Evolutionary conservation across 345 rosid species (phyloP), one percentile per base, ranked within the genome.

Genomic region (Kandelia obovata): DNA sequence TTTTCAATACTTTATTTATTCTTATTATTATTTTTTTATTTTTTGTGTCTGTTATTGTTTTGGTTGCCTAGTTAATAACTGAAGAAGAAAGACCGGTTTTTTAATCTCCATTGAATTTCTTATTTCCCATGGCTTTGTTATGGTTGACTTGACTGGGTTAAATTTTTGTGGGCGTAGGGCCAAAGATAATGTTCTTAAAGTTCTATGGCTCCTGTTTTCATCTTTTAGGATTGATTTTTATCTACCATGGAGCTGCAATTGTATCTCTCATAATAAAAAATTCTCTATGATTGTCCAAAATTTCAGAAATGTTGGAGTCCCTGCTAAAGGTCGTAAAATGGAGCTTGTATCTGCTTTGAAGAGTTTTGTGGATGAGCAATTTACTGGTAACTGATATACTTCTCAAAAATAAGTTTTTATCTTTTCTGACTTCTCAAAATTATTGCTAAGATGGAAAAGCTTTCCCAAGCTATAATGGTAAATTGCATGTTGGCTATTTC

Each of bases 291-390:
- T 5, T 47, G 39, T 26, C 5, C 15, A 30, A 72, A 31, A 37
- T 77, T 66, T 31, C 76, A 91, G 98, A 92, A 79, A 77, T 69
- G 69, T 75, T 73, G 95, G 99, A 59, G 43, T 90, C 72, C 86
- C 99, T 57, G 85, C 83, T 51, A 89, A 82, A 80, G 93, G 99
- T 70, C 80, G 83, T 53, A 92, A 92, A 78, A 60, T 39, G n/a
- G 92, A 88, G 34, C 95, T 92, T 56, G 78, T 95, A 61, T 81
- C 88, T 62, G 78, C 96, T 72, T 78, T 92, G 67, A 86, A 78
- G 82, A 62, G 71, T 76, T 86, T 81, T 68, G 39, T 83, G 75
- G 82, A 78, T 69, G 74, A 75, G 58, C 79, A 78, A 69, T 68
- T 65, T 37, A 78, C 72, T 13, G 97, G 98, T 89, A 81, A 72